Base-by-base conservation (phyloP, 2,329 filamentous ascomycete genomes). In the Amylocarpus encephaloides region DNA sequence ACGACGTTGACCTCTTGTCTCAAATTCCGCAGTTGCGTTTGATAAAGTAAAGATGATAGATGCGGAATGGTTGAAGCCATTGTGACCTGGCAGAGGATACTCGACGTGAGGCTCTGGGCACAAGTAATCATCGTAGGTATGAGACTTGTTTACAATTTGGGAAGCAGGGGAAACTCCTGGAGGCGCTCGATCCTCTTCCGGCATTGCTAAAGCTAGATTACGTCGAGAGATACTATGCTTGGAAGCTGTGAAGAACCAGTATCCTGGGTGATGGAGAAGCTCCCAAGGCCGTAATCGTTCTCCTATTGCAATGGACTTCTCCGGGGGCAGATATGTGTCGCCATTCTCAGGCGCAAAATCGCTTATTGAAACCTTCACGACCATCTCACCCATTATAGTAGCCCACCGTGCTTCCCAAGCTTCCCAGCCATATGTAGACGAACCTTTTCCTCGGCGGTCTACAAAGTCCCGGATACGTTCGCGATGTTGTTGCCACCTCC, bases 381-480 rank as follows among this genome's bases (percentile, higher is more conserved):
- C 74, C 54, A 83, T 63, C 40, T 79, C 73, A 2, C 79, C 80
- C 81, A 85, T 84, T 11, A 81, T 70, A 18, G 71, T 71, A 13
- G 79, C 76, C 81, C 81, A 85, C 49, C 87, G 79, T 36, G 88
- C 83, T 69, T 95, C 86, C 91, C 92, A 98, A 1, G 92, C 91
- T 62, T 89, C 80, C 88, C 91, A 97, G 5, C 89, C 88, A 66
- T 97, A 97, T 58, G 88, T 95, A 30, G 82, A 80, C 2, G 88
- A 90, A 0, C 92, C 92, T 60, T 88, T 88, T 3, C 90, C 91
- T 58, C 86, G 82, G 15, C 87, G 79, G 63, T 95, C 88, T 13
- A 96, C 74, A 46, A 96, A 79, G 60, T 88, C 85, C 49, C 76
- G 77, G 56, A 92, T 82, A 49, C 85, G 80, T 49, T 83, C 78